A percentile compares a stretch with the other conserved stretches of the same genome.
phyloP scores from a whole-genome alignment of 78 protist species.

The Trichosphaerium sp. region DNA sequence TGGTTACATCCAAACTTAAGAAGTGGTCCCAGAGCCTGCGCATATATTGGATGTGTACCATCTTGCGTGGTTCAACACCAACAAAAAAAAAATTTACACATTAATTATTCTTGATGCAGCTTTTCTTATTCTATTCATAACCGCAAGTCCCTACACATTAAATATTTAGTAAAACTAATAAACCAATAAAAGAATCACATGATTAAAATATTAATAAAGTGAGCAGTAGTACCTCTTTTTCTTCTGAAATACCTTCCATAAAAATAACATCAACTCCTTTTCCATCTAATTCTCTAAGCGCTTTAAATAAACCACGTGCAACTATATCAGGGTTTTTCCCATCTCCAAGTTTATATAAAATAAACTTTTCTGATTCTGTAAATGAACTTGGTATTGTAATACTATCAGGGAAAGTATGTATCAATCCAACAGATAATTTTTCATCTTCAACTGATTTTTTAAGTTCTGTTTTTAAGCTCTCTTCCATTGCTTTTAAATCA shows the following conservation, averaged over 20 bases:
- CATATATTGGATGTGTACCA: no score
- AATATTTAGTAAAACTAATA: no score
- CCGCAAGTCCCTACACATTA: constrained; percentile 28
- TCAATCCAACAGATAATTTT: not conserved
- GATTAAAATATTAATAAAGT: no score
- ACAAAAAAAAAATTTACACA: no score
- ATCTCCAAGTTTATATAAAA: not conserved
- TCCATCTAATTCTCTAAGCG: constrained; percentile 2
- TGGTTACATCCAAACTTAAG: no score
- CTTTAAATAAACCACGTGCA: not conserved
- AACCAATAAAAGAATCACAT: no score
- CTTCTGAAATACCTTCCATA: constrained; percentile 1
- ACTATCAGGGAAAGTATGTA: not conserved
- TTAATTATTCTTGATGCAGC: no score
- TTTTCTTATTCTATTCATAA: constrained; percentile 18
- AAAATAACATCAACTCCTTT: not conserved
- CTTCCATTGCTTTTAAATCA: not conserved
- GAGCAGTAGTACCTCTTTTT: no score
- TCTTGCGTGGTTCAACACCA: no score
- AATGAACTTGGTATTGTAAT: no score
- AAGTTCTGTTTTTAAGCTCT: not conserved
- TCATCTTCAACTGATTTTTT: no score
- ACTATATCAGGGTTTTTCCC: not conserved
- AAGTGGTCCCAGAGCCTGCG: no score
- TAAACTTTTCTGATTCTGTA: not conserved